Base-by-base conservation (phyloP, 208 protist species). In the Endotrypanum monterogeii region DNA sequence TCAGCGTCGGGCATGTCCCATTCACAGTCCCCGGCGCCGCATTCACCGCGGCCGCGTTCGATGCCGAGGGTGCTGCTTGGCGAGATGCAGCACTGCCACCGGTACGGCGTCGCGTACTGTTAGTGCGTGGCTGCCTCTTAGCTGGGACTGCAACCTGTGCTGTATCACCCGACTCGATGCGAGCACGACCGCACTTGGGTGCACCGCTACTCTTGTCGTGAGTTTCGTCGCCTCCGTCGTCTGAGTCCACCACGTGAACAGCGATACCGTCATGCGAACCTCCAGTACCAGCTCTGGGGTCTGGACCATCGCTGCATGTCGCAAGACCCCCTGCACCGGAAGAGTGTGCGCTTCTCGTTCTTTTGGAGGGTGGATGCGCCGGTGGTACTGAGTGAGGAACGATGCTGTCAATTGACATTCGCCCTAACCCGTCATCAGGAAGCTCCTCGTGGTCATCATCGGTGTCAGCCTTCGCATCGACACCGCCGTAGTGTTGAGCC, bases 351-450 rank as follows among this genome's bases (percentile, higher is more conserved):
- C 75, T 80, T n/a, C 75, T 68, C 16, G 75, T 32, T 16, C 75
- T 61, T 37, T 80, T 80, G 0, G 60, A 32, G 6, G 48, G 54
- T 50, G 58, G 41, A 18, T 37, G 52, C 66, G 25, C 30, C 23
- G 55, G 66, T 25, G 75, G 75, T 63, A 81, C 72, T n/a, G 73
- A 75, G 20, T 79, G 67, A 8, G 82, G 77, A 50, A 88, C 65
- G 2, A 90, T 25, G 61, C 56, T 73, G 69, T 85, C 70, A 6
- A 93, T 48, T 3, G 74, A 66, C 25, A 79, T 78, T 54, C 74
- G 84, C 44, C 78, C 78, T 3, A 94, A 77, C 0, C 90, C 90
- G 63, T 88, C 83, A 32, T 74, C 84, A 4, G 90, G 88, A 56
- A 95, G 79, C 69, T 83, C 90, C 71, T 91, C 87, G 14, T 75